Evolutionary conservation across 371 early-diverging fungal genomes (phyloP), one percentile per base, ranked within the genome.

Genomic region (Dinochytrium kinnereticum): DNA sequence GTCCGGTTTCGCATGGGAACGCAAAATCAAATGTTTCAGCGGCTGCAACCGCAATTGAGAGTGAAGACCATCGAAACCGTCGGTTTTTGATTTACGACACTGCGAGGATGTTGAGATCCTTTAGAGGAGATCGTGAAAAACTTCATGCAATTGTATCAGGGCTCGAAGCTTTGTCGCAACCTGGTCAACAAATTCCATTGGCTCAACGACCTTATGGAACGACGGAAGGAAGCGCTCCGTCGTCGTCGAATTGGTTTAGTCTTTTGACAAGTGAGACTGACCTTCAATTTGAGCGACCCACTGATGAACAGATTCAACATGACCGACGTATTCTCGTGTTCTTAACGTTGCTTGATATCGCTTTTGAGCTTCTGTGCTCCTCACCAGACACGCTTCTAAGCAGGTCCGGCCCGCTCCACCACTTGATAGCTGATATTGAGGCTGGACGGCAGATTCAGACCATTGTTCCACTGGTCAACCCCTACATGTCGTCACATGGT

Each of bases 41-140:
- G 34, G 61, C 24, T 17, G 7, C 36, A 24, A 61, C 50, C 30
- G 39, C 69, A 0, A 55, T 64, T 13, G 80, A 82, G 24, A 68
- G 69, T 2, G 82, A 82, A 33, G 78, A 78, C 5, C 76, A 76
- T 1, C 75, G 72, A 61, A 49, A 68, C 10, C 37, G 55, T 31
- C 69, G 78, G 10, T 71, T 74, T 7, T 34, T 78, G 3, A 51
- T 78, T 17, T 69, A 76, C 30, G 78, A 80, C 38, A 30, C 78
- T 17, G 3, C 75, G 33, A 30, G 67, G n/a, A 51, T 76, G 67
- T 59, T 80, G 28, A 51, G 68, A n/a, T 50, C 64, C 13, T 78
- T 75, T 70, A n/a, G 65, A 1, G 50, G 64, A 26, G 82, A 80
- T 64, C 28, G 65, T 1, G 81, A 76, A 37, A 70, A 76, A 66